Evolutionary conservation across 75 land plant genomes (phyloP).

Genomic region (Azolla pinnata): DNA sequence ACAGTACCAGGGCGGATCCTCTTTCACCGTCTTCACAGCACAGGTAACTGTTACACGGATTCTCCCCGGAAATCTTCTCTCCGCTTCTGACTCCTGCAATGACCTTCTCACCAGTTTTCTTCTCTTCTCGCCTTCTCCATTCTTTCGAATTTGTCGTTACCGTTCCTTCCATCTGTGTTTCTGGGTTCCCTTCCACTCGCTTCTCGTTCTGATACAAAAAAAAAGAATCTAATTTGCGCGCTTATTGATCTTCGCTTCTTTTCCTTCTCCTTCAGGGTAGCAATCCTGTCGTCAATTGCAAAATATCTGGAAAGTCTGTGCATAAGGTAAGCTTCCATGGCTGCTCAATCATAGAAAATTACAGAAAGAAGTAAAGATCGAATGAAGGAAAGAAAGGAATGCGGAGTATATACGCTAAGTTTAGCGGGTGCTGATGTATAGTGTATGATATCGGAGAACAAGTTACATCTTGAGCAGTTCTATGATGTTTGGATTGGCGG

Average conservation of each 20-base stretch:
- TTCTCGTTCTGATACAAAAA: background rate
- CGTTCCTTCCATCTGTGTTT: background rate
- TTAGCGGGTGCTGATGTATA: too few species aligned
- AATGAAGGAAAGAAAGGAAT: too few species aligned
- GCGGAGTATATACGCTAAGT: too few species aligned
- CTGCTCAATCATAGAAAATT: too few species aligned
- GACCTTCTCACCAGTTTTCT: background rate
- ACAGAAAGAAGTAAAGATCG: too few species aligned
- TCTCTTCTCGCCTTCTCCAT: background rate
- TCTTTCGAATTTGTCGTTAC: background rate
- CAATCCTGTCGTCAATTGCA: conserved; percentile 29
- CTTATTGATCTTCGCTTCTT: background rate
- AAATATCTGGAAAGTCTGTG: conserved; percentile 27
- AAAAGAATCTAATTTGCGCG: background rate
- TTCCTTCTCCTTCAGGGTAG: conserved; percentile 20
- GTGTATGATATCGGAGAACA: too few species aligned
- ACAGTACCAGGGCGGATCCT: conserved; percentile 25
- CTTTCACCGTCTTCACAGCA: conserved; percentile 26
- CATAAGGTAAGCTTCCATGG: conserved; percentile 17
- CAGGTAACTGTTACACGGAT: conserved; percentile 11
- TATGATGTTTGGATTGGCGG: too few species aligned
- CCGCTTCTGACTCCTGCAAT: background rate
- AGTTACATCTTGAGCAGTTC: too few species aligned
- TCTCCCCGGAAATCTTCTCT: background rate
- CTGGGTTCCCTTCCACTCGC: too few species aligned